A percentile compares a stretch with the other conserved stretches of the same genome.
phyloP scores from a whole-genome alignment of 2,329 filamentous ascomycete genomes.

The Fusarium transvaalense region DNA sequence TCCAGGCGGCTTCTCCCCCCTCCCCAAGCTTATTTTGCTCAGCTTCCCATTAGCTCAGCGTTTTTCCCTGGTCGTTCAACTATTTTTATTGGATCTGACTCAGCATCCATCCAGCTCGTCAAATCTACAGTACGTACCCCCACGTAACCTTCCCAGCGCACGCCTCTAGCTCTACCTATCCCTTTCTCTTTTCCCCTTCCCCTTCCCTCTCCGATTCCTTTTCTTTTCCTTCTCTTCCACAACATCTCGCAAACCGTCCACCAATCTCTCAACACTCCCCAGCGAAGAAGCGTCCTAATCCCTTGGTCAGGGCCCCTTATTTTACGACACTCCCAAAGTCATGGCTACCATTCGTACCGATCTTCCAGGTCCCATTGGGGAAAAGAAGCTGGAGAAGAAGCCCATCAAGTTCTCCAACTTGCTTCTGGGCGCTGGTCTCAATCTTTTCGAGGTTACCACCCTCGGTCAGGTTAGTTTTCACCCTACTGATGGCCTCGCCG shows the following conservation, averaged over 20 bases:
- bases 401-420: constrained; percentile 99
- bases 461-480: constrained; percentile 61
- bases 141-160: constrained; percentile 35
- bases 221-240: constrained; percentile 27
- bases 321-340: constrained; percentile 63
- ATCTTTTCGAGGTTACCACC: constrained; percentile 88
- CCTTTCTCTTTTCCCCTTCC: constrained; percentile 23
- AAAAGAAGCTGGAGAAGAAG: constrained; percentile 89
- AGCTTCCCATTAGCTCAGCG: constrained; percentile 25
- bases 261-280: constrained; percentile 29
- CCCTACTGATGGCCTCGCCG: too few species aligned
- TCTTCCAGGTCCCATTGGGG: constrained; percentile 63
- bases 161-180: constrained; percentile 41
- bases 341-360: constrained; percentile 74
- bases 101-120: constrained; percentile 34
- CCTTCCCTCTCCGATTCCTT: constrained; percentile 10
- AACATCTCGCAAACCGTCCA: constrained; percentile 32
- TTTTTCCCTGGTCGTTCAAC: constrained; percentile 28
- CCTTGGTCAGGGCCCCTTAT: constrained; percentile 96
- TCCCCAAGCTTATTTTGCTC: constrained; percentile 29
- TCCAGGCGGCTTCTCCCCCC: constrained; percentile 9
- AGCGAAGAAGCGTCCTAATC: constrained; percentile 90
- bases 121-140: constrained; percentile 29
- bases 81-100: constrained; percentile 36
- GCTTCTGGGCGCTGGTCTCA: constrained; percentile 91